Evolutionary conservation across 2,329 filamentous ascomycete species (phyloP), one percentile per base, ranked within the genome.

Genomic region (Pseudogymnoascus sp.): DNA sequence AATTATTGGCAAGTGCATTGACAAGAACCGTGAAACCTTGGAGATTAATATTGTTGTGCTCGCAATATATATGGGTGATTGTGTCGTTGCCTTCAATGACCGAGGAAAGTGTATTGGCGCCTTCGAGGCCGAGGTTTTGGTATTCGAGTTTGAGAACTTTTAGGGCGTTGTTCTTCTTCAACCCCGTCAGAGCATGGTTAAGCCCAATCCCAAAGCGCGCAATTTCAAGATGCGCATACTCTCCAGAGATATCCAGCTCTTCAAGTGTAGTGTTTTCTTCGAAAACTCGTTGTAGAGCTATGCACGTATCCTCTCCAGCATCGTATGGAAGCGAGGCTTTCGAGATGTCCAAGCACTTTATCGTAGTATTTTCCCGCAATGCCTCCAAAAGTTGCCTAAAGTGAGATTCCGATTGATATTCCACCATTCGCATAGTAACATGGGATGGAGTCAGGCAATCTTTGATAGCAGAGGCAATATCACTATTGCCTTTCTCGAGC

Each of bases 41-140:
- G n/a, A 89, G 78, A 53, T 86, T 86, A 62, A 89, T 88, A 62
- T 86, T 84, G 70, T 91, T 91, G 72, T 88, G 85, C 66, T 88
- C 87, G 72, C 88, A 90, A 68, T 89, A 81, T 5, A 91, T 78
- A 70, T 90, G 84, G 26, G 81, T 79, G 4, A 91, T 75, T 1
- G 82, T 83, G 2, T 74, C 78, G 69, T 90, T 90, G 65, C 79
- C 79, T 69, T 87, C 84, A 37, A 90, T 75, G 14, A 90, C 87
- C 16, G 88, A 86, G 1, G 87, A 84, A 37, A 90, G 77, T 0
- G 86, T 88, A 69, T 84, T 89, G 3, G 88, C 87, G 33, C 88
- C 88, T 73, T 87, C 85, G 22, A 89, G 73, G 3, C 88, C 88
- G 6, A 90, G 79, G 66, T 84, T 87, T 74, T 90, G 88, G 71